These are phyloP conservation scores for Spathaspora girioi DNA, from an alignment of 805 yeast species.

Conservation along the genomic window DNA sequence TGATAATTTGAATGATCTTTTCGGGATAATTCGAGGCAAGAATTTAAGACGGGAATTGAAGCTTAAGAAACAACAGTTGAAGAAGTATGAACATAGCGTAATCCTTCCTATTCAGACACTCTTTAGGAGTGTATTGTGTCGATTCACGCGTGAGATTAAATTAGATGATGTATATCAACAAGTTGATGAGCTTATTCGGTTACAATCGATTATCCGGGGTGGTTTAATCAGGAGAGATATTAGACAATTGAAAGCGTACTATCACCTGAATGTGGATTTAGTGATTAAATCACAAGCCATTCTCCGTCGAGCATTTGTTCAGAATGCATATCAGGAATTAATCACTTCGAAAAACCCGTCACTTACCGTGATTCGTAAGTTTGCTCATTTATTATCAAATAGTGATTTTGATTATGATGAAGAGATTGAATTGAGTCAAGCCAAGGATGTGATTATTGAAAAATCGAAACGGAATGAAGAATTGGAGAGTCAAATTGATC, in stretches of 20 bases:
- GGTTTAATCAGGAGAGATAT: constrained; percentile 33
- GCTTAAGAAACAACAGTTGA: constrained; percentile 13
- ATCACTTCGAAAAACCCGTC: constrained; percentile 74
- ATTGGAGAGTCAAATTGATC: constrained; percentile 70
- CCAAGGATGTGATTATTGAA: constrained; percentile 65
- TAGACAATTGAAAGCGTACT: constrained; percentile 39
- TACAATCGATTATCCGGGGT: constrained; percentile 61
- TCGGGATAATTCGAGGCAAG: constrained; percentile 44
- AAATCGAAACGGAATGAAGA: constrained; percentile 68
- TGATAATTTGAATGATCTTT: constrained; percentile 29
- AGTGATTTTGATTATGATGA: constrained; percentile 71
- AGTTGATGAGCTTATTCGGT: constrained; percentile 29
- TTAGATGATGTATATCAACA: constrained; percentile 51
- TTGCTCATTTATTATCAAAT: constrained; percentile 71
- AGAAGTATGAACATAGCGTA: constrained; percentile 10
- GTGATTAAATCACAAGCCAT: constrained; percentile 73
- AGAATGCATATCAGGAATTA: constrained; percentile 69
- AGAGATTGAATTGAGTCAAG: constrained; percentile 63
- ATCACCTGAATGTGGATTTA: constrained; percentile 50
- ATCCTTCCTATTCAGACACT: constrained; percentile 51
- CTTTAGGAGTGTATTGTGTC: constrained; percentile 58
- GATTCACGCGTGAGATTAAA: constrained; percentile 54
- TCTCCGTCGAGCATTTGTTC: constrained; percentile 64
- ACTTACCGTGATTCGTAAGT: constrained; percentile 67
- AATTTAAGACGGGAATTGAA: constrained; percentile 26